Evolutionary conservation across 192 early-diverging fungal genomes (phyloP).

Genomic region (Entomortierella beljakovae): DNA sequence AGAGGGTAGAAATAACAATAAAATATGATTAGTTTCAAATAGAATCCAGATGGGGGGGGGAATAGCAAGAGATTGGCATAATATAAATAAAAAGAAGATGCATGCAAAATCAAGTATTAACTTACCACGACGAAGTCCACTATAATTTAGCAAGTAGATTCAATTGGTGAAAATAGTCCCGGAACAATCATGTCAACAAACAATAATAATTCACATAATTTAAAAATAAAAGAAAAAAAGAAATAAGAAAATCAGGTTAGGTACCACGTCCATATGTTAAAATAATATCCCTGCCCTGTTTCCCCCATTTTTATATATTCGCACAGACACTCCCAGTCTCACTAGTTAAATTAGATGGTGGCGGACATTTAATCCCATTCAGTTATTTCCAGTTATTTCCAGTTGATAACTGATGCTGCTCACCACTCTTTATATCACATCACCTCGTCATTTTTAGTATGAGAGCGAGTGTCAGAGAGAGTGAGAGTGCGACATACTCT

Average conservation of each 20-base stretch:
- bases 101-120: not conserved
- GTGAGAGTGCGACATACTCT: no score
- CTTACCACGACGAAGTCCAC: slow-evolving; percentile 51
- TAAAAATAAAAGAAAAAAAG: not conserved
- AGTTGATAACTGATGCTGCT: no score
- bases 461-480: no score
- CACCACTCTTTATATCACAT: no score
- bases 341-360: not conserved
- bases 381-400: no score
- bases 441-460: no score
- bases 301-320: no score
- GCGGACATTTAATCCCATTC: not conserved
- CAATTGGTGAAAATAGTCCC: not conserved
- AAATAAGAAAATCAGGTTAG: not conserved
- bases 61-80: not conserved
- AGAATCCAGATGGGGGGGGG: no score
- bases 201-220: no score
- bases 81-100: not conserved
- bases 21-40: slow-evolving; percentile 5
- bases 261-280: not conserved
- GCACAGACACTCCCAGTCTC: slow-evolving; percentile 1
- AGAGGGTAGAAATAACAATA: not conserved
- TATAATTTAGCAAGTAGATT: not conserved
- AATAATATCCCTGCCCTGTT: not conserved
- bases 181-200: no score